Base-by-base conservation (phyloP, 2,329 filamentous ascomycete species). In the Apiospora koreana region DNA sequence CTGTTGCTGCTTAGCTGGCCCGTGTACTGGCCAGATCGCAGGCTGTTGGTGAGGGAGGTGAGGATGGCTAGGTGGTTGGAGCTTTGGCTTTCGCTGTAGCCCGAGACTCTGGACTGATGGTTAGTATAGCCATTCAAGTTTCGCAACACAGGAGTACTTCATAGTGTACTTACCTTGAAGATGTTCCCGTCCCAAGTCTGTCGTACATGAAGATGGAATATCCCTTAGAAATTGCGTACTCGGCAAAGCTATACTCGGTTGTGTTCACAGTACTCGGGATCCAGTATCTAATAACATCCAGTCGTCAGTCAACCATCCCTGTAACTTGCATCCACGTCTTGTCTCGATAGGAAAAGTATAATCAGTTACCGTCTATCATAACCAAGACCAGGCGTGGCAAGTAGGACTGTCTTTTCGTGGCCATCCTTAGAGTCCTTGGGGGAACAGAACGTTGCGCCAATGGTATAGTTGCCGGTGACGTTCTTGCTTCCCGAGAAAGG, bases 1-100 rank as follows among this genome's bases (percentile, higher is more conserved):
- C 41, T 23, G 46, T 14, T 14, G 16, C 41, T 18, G 12, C 10
- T 2, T 3, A 58, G 16, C 1, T 18, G 18, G 16, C 50, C 50
- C 2, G 50, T 58, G 16, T 58, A 58, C 5, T 35, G 50, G 50
- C 50, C 50, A 7, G 50, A 58, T 6, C 18, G 16, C 6, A 58
- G 12, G 16, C 50, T 58, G 6, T 58, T 31, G 50, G 50, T 58
- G 6, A 58, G 50, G 16, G 50, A 58, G 28, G 50, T 31, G 16
- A 58, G 50, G 16, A 58, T 58, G 50, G 50, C 50, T 16, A 58
- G 50, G 16, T 58, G 50, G 50, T 21, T 58, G 5, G 50, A 58
- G 2, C 3, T 21, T 21, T 58, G 50, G 50, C 25, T 31, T 35
- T 58, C 50, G 16, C 16, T 58, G 50, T 58, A 58, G 8, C 50